Conservation (phyloP, 176 grass and related monocot genomes). For the Phyllostachys edulis region DNA sequence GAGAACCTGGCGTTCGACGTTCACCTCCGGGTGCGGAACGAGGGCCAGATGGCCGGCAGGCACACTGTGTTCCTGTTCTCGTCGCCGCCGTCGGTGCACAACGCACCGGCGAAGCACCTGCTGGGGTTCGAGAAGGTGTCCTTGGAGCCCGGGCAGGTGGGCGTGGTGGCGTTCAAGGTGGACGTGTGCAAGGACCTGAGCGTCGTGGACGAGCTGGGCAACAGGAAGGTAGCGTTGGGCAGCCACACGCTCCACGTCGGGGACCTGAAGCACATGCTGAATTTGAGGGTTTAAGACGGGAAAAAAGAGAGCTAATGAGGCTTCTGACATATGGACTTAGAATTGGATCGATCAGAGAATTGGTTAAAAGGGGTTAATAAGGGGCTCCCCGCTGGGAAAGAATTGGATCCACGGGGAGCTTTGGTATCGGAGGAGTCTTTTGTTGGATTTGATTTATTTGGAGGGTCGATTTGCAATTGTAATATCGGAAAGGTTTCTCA, state of each 20-base stretch:
- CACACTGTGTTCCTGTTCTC: slow-evolving; percentile 88
- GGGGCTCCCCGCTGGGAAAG: slow-evolving; percentile 20
- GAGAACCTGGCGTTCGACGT: slow-evolving; percentile 53
- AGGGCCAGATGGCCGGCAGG: slow-evolving; percentile 42
- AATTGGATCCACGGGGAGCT: slow-evolving; percentile 38
- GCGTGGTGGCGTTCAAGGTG: slow-evolving; percentile 66
- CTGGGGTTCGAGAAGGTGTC: slow-evolving; percentile 77
- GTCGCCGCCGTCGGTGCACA: slow-evolving; percentile 75
- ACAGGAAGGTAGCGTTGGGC: slow-evolving; percentile 72
- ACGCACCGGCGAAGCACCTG: slow-evolving; percentile 76
- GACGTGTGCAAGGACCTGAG: slow-evolving; percentile 91
- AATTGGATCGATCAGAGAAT: slow-evolving; percentile 31
- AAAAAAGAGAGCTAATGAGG: not conserved
- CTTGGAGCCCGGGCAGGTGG: slow-evolving; percentile 45
- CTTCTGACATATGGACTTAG: not conserved
- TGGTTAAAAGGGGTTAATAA: slow-evolving; percentile 52
- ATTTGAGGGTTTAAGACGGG: slow-evolving; percentile 40
- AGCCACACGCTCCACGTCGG: slow-evolving; percentile 75
- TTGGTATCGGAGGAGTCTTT: slow-evolving; percentile 5
- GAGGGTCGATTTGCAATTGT: slow-evolving; percentile 40
- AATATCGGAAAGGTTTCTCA: not conserved
- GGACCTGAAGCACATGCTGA: slow-evolving; percentile 71
- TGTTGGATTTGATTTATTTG: slow-evolving; percentile 25
- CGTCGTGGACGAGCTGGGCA: slow-evolving; percentile 80
- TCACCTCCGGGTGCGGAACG: slow-evolving; percentile 54